These are phyloP conservation scores for Myrica gale DNA, from an alignment of 306 rosid species.

Conservation along the genomic window DNA sequence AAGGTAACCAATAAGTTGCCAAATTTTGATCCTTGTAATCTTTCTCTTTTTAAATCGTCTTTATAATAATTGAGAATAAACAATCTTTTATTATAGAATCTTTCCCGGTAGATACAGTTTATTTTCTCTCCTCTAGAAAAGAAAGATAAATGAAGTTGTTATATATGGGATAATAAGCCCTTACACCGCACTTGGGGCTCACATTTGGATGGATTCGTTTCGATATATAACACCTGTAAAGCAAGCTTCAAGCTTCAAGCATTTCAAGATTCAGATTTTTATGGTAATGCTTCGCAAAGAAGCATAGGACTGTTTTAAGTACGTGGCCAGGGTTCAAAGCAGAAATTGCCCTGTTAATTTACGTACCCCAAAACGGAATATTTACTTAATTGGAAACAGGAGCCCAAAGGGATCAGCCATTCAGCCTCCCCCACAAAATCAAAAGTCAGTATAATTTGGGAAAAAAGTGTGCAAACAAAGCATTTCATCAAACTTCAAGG, in stretches of 20 bases:
- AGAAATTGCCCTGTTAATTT: not conserved
- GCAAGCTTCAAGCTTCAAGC: not conserved
- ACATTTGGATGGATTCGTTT: not conserved
- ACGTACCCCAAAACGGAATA: not conserved
- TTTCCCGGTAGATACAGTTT: too few species aligned
- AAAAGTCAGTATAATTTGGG: not conserved
- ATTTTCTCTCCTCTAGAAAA: too few species aligned
- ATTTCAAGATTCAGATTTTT: not conserved
- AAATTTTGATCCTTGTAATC: too few species aligned
- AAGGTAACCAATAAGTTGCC: too few species aligned
- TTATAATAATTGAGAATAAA: too few species aligned
- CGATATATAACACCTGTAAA: not conserved
- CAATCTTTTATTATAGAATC: too few species aligned
- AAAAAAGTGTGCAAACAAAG: not conserved
- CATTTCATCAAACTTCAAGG: not conserved
- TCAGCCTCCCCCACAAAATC: not conserved
- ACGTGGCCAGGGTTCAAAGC: not conserved
- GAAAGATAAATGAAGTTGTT: too few species aligned
- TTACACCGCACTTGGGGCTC: too few species aligned
- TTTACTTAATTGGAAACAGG: not conserved
- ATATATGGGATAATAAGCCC: too few species aligned
- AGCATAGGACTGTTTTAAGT: not conserved
- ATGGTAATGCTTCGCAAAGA: not conserved
- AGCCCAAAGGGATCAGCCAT: not conserved
- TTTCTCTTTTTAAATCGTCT: too few species aligned